Evolutionary conservation across 2,329 filamentous ascomycete species (phyloP).

Genomic region (Cordyceps tenuipes): DNA sequence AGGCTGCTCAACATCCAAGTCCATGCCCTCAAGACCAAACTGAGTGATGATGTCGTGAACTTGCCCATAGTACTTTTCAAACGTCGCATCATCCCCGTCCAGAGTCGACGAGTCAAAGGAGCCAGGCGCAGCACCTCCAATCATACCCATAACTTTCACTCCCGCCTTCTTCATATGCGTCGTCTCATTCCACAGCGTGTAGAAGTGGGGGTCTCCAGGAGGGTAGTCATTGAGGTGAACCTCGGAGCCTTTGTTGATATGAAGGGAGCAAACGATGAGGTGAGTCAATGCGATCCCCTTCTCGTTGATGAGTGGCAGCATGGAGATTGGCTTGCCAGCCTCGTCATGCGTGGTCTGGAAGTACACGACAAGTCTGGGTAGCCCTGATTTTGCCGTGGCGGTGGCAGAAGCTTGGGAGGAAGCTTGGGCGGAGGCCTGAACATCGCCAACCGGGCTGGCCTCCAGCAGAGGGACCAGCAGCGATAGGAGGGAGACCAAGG

Average conservation of each 20-base stretch:
- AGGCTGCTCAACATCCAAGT: conserved; percentile 68
- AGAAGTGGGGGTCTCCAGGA: conserved; percentile 54
- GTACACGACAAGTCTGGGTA: conserved; percentile 39
- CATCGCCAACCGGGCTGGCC: conserved; percentile 6
- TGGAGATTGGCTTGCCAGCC: conserved; percentile 35
- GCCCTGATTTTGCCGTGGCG: conserved; percentile 12
- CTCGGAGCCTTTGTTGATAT: conserved; percentile 58
- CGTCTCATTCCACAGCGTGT: conserved; percentile 69
- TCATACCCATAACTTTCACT: conserved; percentile 72
- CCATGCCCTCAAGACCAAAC: conserved; percentile 56
- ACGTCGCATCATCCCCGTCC: conserved; percentile 48
- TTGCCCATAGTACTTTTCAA: conserved; percentile 66
- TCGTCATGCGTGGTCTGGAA: conserved; percentile 42
- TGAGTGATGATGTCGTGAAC: conserved; percentile 54
- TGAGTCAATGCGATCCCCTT: conserved; percentile 52
- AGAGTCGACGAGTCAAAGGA: conserved; percentile 49
- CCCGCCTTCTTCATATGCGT: conserved; percentile 60
- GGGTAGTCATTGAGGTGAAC: conserved; percentile 72
- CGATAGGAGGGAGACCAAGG: conserved; percentile 1
- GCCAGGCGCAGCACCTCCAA: conserved; percentile 72
- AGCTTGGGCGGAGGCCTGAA: background rate
- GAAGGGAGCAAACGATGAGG: conserved; percentile 73
- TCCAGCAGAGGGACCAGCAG: conserved; percentile 6
- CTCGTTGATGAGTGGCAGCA: conserved; percentile 38
- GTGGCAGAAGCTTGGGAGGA: background rate